A percentile compares a stretch with the other conserved stretches of the same genome.
Evolutionary conservation across 2,329 filamentous ascomycete genomes (phyloP).

Genomic region (Botrytis galanthina): DNA sequence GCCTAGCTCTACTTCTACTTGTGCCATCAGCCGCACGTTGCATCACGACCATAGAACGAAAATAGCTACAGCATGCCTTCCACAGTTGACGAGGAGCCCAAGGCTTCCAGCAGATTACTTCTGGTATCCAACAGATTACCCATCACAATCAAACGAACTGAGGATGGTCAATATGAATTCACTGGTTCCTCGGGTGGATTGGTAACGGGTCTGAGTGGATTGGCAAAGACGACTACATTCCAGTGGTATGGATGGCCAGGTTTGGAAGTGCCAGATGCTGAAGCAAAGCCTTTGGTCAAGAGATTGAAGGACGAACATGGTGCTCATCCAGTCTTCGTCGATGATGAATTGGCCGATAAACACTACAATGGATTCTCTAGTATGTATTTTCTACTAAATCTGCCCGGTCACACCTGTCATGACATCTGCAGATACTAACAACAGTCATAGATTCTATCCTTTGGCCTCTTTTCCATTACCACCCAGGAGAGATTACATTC

Average conservation of each 20-base stretch:
- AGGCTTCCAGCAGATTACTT: slow-evolving; percentile 54
- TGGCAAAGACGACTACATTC: slow-evolving; percentile 90
- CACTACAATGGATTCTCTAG: slow-evolving; percentile 99
- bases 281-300: slow-evolving; percentile 70
- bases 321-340: slow-evolving; percentile 88
- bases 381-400: slow-evolving; percentile 46
- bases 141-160: slow-evolving; percentile 91
- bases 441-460: slow-evolving; percentile 76
- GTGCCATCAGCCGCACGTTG: background rate
- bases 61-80: slow-evolving; percentile 31
- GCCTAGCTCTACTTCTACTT: background rate
- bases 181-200: slow-evolving; percentile 96
- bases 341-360: slow-evolving; percentile 86
- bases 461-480: slow-evolving; percentile 98
- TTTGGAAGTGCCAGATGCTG: slow-evolving; percentile 81
- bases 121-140: slow-evolving; percentile 93
- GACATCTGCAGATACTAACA: slow-evolving; percentile 22
- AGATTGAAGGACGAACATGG: slow-evolving; percentile 83
- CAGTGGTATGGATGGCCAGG: slow-evolving; percentile 99
- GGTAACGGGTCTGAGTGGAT: slow-evolving; percentile 86
- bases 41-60: background rate
- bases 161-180: slow-evolving; percentile 89
- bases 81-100: slow-evolving; percentile 27
- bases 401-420: background rate
- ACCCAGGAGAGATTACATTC: slow-evolving; percentile 96